Percentiles rank a stretch among this genome's conserved stretches.
phyloP scores from a whole-genome alignment of 2,329 filamentous ascomycete species.

The Pseudocercospora crystallina region DNA sequence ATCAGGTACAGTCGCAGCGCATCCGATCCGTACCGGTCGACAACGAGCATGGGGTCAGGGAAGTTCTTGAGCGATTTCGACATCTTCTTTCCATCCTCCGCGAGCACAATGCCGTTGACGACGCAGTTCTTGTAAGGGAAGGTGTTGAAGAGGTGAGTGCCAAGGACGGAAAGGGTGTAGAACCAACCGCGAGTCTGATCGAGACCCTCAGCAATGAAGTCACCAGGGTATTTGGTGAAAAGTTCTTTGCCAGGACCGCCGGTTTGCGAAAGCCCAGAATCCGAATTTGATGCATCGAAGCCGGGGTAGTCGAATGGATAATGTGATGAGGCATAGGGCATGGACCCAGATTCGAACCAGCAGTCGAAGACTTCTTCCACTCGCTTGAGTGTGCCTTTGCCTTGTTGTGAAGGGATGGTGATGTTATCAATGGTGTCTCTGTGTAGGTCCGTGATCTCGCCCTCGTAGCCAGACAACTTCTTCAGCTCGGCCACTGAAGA shows the following conservation, averaged over 20 bases:
- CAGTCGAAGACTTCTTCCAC: conserved; percentile 92
- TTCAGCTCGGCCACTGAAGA: conserved; percentile 83
- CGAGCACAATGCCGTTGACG: conserved; percentile 92
- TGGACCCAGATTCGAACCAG: conserved; percentile 95
- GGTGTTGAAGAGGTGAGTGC: conserved; percentile 80
- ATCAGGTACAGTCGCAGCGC: conserved; percentile 93
- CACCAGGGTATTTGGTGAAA: conserved; percentile 77
- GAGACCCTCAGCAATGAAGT: conserved; percentile 91
- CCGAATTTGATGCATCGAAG: conserved; percentile 31
- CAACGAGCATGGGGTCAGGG: conserved; percentile 79
- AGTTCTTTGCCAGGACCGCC: conserved; percentile 55
- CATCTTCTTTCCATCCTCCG: conserved; percentile 98
- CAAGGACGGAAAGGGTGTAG: conserved; percentile 85
- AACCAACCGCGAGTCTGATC: conserved; percentile 98
- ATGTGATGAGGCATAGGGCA: conserved; percentile 89
- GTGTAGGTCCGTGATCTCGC: conserved; percentile 81
- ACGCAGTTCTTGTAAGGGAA: conserved; percentile 93
- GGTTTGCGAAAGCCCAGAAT: conserved; percentile 29
- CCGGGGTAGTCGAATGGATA: conserved; percentile 90
- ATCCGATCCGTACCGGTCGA: conserved; percentile 86
- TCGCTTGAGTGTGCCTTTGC: conserved; percentile 77
- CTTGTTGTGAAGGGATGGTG: conserved; percentile 86
- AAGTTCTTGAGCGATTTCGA: conserved; percentile 97
- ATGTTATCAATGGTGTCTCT: conserved; percentile 92
- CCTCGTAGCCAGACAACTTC: conserved; percentile 80